Evolutionary conservation across 1,139 yeast species (phyloP), one percentile per base, ranked within the genome.

Genomic region (Sugiyamaella novakii): DNA sequence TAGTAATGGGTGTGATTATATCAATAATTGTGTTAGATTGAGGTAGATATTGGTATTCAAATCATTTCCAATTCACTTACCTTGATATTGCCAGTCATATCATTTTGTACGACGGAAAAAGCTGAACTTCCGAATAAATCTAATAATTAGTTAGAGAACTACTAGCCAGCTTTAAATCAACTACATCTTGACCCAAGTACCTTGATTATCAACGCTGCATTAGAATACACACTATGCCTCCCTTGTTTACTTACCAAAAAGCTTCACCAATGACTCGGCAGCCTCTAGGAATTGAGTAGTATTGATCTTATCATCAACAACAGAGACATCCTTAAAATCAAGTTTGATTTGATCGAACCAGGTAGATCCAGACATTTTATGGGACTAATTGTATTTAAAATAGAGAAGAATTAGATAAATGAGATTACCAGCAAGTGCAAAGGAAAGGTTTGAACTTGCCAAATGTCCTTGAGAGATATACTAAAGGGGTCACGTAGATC

Each of bases 81-180:
- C 61, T 74, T 74, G 65, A 88, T 85, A 69, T 88, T 88, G 33
- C 96, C 96, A 30, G 80, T 83, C 88, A 88, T 84, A 67, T 88
- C 97, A 59, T 77, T 84, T 68, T 87, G 95, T 49, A 88, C 96
- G 45, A 86, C 87, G 12, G 83, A 70, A 63, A 88, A 88, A 12
- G 96, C 96, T 21, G 92, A 72, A 18, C 95, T 84, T 22, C 95
- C 96, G 55, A 88, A 76, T 50, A 89, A 74, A 65, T 88, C 59
- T 56, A 14, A 38, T 38, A 39, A 12, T 28, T 21, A 17, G 44
- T 33, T 28, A 40, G 31, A n/a, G n/a, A n/a, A n/a, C n/a, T n/a
- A n/a, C n/a, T n/a, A n/a, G n/a, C n/a, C n/a, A n/a, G n/a, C n/a
- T n/a, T n/a, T n/a, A n/a, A n/a, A n/a, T n/a, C n/a, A n/a, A n/a